Evolutionary conservation across 495 filamentous ascomycete genomes (phyloP).

Genomic region (Talaromyces adpressus): DNA sequence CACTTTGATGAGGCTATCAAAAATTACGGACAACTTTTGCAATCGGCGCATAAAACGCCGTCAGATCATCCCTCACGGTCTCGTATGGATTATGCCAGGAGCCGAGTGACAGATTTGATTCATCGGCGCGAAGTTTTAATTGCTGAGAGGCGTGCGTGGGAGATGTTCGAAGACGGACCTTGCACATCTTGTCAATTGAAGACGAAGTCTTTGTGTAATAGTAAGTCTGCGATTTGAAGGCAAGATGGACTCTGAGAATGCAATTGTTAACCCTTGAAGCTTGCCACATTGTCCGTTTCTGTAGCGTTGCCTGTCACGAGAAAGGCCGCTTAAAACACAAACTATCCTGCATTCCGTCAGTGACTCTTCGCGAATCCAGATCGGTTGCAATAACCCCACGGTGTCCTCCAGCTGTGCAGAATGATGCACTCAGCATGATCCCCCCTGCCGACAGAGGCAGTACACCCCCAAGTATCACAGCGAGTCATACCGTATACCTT

Average conservation of each 20-base stretch:
- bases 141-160: constrained; percentile 21
- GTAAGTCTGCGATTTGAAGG: constrained; percentile 12
- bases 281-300: constrained; percentile 26
- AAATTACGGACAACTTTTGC: constrained; percentile 22
- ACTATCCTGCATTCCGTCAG: constrained; percentile 21
- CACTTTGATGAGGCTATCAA: constrained; percentile 22
- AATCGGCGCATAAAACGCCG: constrained; percentile 18
- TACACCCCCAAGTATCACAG: constrained; percentile 15
- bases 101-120: constrained; percentile 20
- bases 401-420: constrained; percentile 17
- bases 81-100: constrained; percentile 20
- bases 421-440: constrained; percentile 23
- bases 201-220: constrained; percentile 21
- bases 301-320: constrained; percentile 22
- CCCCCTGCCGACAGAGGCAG: constrained; percentile 9
- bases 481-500: constrained; percentile 23
- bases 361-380: constrained; percentile 24
- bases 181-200: constrained; percentile 16
- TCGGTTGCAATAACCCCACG: constrained; percentile 22
- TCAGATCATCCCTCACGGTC: constrained; percentile 18
- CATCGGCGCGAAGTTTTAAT: constrained; percentile 19
- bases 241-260: too few relatives aligned
- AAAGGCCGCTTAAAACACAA: constrained; percentile 9
- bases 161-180: constrained; percentile 14
- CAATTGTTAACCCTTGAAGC: constrained; percentile 7